Base-by-base conservation (phyloP, 2,329 filamentous ascomycete species). In the Neonectria coccinea region DNA sequence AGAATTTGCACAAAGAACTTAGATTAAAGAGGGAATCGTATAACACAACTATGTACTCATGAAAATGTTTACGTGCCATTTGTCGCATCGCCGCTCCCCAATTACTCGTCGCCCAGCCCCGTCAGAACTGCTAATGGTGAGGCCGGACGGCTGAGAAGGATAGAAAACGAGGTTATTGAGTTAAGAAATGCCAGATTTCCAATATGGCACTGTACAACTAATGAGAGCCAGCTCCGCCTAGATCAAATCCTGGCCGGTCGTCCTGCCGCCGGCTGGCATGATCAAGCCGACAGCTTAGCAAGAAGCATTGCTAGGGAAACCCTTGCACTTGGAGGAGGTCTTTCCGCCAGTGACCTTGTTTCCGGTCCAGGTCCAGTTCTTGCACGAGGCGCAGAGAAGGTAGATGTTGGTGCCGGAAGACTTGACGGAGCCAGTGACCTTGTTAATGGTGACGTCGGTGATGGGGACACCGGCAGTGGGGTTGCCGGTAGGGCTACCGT, bases 401-500 rank as follows among this genome's bases (percentile, higher is more conserved):
- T 85, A 85, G 66, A 86, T 74, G 55, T 84, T 74, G 20, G 75
- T 79, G n/a, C 71, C 82, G 8, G 67, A 68, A 2, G 74, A 74
- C 36, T 74, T 62, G 51, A 86, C 83, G 4, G 78, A 76, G 29
- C 84, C 84, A 3, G 70, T 79, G 62, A 86, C 78, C 59, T 79
- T 74, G 50, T 77, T 74, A 53, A 86, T 72, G 1, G 78, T 81
- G 7, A 87, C 67, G 8, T 78, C 81, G 9, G 84, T 86, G 73
- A 87, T 86, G n/a, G 84, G 84, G n/a, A 87, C 82, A 39, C 84
- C 84, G 27, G 70, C 69, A 39, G 81, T 84, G 11, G 83, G 81
- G 0, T n/a, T 75, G 18, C 83, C 83, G 8, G 77, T 81, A 4
- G 81, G 81, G 16, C 72, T 75, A n/a, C 83, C 82, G 65, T 84